These are phyloP conservation scores for Nicotiana noctiflora DNA, from an alignment of 257 asterid genomes.

Conservation along the genomic window DNA sequence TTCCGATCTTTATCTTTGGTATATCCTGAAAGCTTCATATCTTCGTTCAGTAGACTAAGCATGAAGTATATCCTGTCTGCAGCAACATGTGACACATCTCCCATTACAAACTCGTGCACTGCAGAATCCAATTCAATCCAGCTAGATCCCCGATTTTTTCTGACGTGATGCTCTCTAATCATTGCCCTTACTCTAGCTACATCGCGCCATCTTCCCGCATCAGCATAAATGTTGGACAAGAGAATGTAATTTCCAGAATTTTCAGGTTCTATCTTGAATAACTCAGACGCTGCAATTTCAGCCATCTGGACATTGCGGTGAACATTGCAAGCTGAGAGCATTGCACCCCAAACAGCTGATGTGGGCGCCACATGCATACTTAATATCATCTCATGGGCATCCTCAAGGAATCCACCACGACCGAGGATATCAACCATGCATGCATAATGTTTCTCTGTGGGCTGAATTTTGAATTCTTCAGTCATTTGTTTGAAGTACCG, in stretches of 20 bases:
- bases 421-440: conserved; percentile 16
- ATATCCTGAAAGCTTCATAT: conserved; percentile 10
- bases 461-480: conserved; percentile 12
- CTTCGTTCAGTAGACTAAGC: conserved; percentile 4
- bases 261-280: conserved; percentile 18
- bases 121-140: conserved; percentile 16
- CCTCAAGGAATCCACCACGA: conserved; percentile 8
- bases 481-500: conserved; percentile 13
- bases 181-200: conserved; percentile 13
- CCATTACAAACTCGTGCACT: conserved; percentile 15
- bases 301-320: conserved; percentile 14
- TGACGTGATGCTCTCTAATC: neutral
- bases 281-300: conserved; percentile 11
- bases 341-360: conserved; percentile 12
- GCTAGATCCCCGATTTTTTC: conserved; percentile 11
- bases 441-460: conserved; percentile 7
- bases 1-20: neutral
- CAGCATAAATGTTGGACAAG: conserved; percentile 10
- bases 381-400: neutral
- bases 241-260: conserved; percentile 13
- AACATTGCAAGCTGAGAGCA: conserved; percentile 10
- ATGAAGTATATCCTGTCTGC: conserved; percentile 9
- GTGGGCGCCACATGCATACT: neutral
- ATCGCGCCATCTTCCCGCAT: conserved; percentile 9
- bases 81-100: conserved; percentile 9